Conservation (phyloP, 306 rosid genomes). For the Prunus davidiana region DNA sequence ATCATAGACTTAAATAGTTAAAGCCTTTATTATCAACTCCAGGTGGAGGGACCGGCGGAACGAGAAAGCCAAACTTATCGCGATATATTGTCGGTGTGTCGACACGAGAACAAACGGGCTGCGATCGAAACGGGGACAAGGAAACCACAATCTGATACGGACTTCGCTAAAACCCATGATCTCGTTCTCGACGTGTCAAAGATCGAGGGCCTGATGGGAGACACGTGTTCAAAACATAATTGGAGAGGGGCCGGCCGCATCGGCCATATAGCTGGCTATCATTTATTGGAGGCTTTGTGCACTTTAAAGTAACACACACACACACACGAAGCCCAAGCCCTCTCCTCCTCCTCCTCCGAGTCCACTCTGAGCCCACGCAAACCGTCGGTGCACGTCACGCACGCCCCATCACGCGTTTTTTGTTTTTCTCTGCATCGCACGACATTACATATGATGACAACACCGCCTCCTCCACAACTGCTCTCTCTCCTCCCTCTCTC, state of each 20-base stretch:
- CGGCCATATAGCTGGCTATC: conserved; percentile 38
- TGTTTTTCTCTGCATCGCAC: not conserved
- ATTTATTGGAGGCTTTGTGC: conserved; percentile 41
- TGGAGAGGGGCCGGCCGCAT: conserved; percentile 27
- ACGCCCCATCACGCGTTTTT: conserved; percentile 15
- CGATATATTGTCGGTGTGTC: conserved; percentile 67
- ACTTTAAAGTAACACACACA: not conserved
- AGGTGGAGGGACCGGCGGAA: not conserved
- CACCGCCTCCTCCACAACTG: conserved; percentile 25
- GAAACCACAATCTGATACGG: conserved; percentile 5
- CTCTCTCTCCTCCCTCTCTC: conserved; percentile 25
- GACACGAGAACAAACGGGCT: not conserved
- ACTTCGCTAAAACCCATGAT: not conserved
- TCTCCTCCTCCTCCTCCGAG: too few relatives aligned
- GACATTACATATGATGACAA: not conserved
- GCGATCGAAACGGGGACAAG: conserved; percentile 14
- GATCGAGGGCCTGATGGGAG: not conserved
- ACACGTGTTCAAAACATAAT: conserved; percentile 24
- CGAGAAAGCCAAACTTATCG: conserved; percentile 15
- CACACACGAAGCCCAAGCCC: conserved; percentile 12
- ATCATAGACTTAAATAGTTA: not conserved
- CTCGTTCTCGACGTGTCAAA: conserved; percentile 16
- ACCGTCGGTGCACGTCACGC: conserved; percentile 39
- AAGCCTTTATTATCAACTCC: not conserved
- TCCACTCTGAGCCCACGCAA: conserved; percentile 9